These are phyloP conservation scores for Trametes sp. DNA, from an alignment of 1,284 basidiomycete species.

Conservation along the genomic window DNA sequence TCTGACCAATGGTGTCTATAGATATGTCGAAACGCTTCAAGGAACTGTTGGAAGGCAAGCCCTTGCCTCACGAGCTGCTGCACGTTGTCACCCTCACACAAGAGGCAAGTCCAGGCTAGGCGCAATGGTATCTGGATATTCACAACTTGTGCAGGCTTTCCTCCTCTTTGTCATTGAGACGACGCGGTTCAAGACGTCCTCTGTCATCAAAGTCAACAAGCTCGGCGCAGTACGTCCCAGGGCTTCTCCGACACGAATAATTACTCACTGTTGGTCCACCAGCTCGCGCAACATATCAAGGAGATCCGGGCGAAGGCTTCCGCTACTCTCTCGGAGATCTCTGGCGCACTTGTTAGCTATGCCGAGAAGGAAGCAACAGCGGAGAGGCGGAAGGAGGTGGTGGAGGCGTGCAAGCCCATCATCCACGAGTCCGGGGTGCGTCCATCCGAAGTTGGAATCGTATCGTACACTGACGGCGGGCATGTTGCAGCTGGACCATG, in stretches of 20 bases:
- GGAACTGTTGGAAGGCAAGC: slow-evolving; percentile 46
- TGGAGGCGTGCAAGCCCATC: slow-evolving; percentile 56
- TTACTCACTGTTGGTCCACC: no score
- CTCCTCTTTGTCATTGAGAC: slow-evolving; percentile 71
- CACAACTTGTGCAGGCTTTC: slow-evolving; percentile 57
- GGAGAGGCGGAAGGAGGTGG: slow-evolving; percentile 60
- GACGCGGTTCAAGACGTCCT: slow-evolving; percentile 70
- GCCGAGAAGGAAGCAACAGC: slow-evolving; percentile 57
- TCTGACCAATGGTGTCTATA: slow-evolving; percentile 33
- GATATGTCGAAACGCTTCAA: slow-evolving; percentile 63
- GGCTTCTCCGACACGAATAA: no score
- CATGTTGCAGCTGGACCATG: slow-evolving; percentile 66
- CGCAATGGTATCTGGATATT: background rate
- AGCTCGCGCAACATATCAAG: slow-evolving; percentile 75
- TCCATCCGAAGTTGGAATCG: slow-evolving; percentile 8
- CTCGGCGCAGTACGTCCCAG: slow-evolving; percentile 65
- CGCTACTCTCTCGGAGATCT: slow-evolving; percentile 62
- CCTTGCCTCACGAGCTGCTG: slow-evolving; percentile 60
- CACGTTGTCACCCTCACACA: slow-evolving; percentile 77
- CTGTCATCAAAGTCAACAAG: slow-evolving; percentile 76
- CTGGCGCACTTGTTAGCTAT: slow-evolving; percentile 55
- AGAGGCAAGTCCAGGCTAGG: slow-evolving; percentile 56
- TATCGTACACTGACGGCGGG: slow-evolving; percentile 6
- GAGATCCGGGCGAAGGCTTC: slow-evolving; percentile 60
- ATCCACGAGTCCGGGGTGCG: slow-evolving; percentile 52